A percentile compares a stretch with the other conserved stretches of the same genome.
Evolutionary conservation across 1,284 basidiomycete genomes (phyloP).

Genomic region (Austroboletus niveus): DNA sequence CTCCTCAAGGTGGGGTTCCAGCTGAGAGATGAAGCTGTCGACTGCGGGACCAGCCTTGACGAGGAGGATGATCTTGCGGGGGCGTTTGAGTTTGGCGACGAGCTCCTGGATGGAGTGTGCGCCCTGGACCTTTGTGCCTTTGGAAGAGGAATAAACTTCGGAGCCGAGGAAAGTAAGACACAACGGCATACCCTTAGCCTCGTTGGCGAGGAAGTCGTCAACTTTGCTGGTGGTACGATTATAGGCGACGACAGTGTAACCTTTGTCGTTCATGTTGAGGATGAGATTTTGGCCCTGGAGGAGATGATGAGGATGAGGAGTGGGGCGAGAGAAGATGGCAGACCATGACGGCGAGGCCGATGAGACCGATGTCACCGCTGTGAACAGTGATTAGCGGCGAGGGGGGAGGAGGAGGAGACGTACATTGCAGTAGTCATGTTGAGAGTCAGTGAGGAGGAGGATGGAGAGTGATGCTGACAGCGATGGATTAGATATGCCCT

Average conservation of each 20-base stretch:
- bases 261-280: conserved; percentile 99
- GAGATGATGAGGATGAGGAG: conserved; percentile 16
- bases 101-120: conserved; percentile 95
- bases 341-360: conserved; percentile 97
- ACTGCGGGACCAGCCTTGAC: conserved; percentile 87
- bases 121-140: conserved; percentile 93
- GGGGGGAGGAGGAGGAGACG: conserved; percentile 11
- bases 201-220: conserved; percentile 92
- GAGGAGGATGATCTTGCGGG: conserved; percentile 93
- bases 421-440: conserved; percentile 36
- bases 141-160: conserved; percentile 12
- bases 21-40: conserved; percentile 74
- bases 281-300: conserved; percentile 91
- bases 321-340: conserved; percentile 12
- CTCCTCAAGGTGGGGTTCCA: conserved; percentile 67
- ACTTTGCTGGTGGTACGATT: conserved; percentile 98
- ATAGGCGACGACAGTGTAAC: conserved; percentile 94
- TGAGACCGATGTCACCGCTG: conserved; percentile 90
- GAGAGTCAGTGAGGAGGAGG: conserved; percentile 38
- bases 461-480: conserved; percentile 9
- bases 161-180: conserved; percentile 13
- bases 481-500: conserved; percentile 27
- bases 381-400: conserved; percentile 1
- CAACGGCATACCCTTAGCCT: conserved; percentile 83
- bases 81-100: conserved; percentile 73